These are phyloP conservation scores for Fraxinus platypoda DNA, from an alignment of 305 asterid genomes.

Conservation along the genomic window DNA sequence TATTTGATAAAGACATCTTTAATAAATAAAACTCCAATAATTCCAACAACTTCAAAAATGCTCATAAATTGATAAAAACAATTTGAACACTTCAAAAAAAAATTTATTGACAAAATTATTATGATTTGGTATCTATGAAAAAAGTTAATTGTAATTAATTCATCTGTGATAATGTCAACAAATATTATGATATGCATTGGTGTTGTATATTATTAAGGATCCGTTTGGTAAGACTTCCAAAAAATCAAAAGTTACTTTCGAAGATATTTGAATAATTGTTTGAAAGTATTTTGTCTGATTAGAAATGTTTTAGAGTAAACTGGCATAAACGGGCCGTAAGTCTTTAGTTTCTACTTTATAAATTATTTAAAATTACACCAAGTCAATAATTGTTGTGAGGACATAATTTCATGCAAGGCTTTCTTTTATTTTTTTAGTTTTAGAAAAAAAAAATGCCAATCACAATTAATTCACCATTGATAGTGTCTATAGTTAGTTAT, in stretches of 20 bases:
- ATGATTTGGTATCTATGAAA: neutral
- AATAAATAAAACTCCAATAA: neutral
- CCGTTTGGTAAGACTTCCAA: too few relatives aligned
- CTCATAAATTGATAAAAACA: neutral
- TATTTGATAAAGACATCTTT: neutral
- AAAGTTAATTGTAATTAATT: neutral
- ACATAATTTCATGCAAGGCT: neutral
- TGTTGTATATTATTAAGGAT: too few relatives aligned
- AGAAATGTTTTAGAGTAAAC: too few relatives aligned
- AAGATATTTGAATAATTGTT: too few relatives aligned
- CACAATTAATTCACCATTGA: too few relatives aligned
- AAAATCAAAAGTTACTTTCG: too few relatives aligned
- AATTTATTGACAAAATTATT: neutral
- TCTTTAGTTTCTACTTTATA: too few relatives aligned
- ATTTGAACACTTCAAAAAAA: neutral
- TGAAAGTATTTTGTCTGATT: too few relatives aligned
- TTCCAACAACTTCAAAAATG: neutral
- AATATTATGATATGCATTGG: too few relatives aligned
- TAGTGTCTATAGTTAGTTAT: too few relatives aligned
- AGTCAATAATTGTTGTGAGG: neutral
- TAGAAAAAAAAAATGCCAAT: neutral
- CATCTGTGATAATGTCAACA: too few relatives aligned
- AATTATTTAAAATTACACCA: neutral
- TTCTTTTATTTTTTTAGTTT: neutral
- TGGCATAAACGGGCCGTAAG: too few relatives aligned